Evolutionary conservation across 2,329 filamentous ascomycete species (phyloP), one percentile per base, ranked within the genome.

Genomic region (Trichophaea hybrida): DNA sequence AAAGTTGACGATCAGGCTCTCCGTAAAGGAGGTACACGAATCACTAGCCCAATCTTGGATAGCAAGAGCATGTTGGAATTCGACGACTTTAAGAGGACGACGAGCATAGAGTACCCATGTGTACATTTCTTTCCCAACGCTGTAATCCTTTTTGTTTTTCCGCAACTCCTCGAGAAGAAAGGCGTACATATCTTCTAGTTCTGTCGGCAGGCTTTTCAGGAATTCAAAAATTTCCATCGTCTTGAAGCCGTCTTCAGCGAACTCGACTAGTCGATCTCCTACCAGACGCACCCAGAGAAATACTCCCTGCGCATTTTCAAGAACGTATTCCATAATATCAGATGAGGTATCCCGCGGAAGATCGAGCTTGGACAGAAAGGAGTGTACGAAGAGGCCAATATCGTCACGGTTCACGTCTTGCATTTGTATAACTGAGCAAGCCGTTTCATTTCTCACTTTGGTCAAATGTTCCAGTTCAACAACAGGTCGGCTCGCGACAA

Each of bases 401-500:
- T 48, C 44, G 7, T 8, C 10, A 8, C 24, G 12, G 7, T 7
- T 48, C 44, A 13, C 44, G 7, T 48, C 44, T 48, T 48, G 44
- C 6, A 48, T 6, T 17, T 6, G 12, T 48, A 48, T 48, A 17
- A 48, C n/a, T 7, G n/a, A n/a, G n/a, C n/a, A n/a, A n/a, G n/a
- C n/a, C n/a, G n/a, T n/a, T n/a, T n/a, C n/a, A n/a, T 40, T n/a
- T 40, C 10, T 13, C 6, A 17, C 7, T 48, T 8, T 8, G 44
- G 24, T 48, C 24, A 8, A 6, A 6, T 8, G 6, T 8, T 48
- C 15, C 10, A 48, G 44, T 6, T 10, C 8, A 7, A 8, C 44
- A 17, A 48, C 24, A 6, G 54, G 54, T 15, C 54, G 7, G 40
- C 54, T 57, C 5, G 54, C 54, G 37, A 57, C 7, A 32, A 57